These are phyloP conservation scores for Leccinum disarticulatum DNA, from an alignment of 768 basidiomycete genomes.

Conservation along the genomic window DNA sequence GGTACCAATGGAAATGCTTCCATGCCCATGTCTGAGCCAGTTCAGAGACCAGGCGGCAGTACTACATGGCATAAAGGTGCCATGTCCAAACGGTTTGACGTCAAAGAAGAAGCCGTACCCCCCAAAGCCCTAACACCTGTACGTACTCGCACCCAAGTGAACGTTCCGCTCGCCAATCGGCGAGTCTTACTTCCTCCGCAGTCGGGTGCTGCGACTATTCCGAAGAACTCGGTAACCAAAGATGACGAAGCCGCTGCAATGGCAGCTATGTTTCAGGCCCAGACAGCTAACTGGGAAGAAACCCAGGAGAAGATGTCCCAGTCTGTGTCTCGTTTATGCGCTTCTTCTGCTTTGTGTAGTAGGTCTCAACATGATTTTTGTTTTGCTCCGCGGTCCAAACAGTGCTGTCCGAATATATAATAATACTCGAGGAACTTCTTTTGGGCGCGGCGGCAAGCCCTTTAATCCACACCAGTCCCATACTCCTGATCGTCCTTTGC, in stretches of 20 bases:
- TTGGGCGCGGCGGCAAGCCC: constrained; percentile 58
- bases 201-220: constrained; percentile 38
- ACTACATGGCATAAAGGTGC: constrained; percentile 66
- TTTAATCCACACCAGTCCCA: constrained; percentile 44
- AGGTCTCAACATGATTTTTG: constrained; percentile 68
- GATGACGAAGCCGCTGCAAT: constrained; percentile 93
- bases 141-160: constrained; percentile 35
- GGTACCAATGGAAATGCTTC: constrained; percentile 42
- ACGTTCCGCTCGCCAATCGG: constrained; percentile 18
- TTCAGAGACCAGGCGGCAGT: constrained; percentile 39
- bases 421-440: constrained; percentile 65
- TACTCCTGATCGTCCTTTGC: constrained; percentile 74
- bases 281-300: constrained; percentile 95
- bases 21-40: constrained; percentile 49
- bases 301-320: constrained; percentile 99
- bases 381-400: constrained; percentile 37
- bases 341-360: constrained; percentile 64
- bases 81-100: constrained; percentile 90
- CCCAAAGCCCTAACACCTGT: constrained; percentile 25
- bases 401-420: constrained; percentile 70
- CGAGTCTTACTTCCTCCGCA: constrained; percentile 31
- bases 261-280: constrained; percentile 97
- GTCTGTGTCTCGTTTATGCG: constrained; percentile 73
- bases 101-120: constrained; percentile 59
- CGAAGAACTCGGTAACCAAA: constrained; percentile 46